These are phyloP conservation scores for Mycena kentingensis DNA, from an alignment of 768 basidiomycete genomes.

Conservation along the genomic window DNA sequence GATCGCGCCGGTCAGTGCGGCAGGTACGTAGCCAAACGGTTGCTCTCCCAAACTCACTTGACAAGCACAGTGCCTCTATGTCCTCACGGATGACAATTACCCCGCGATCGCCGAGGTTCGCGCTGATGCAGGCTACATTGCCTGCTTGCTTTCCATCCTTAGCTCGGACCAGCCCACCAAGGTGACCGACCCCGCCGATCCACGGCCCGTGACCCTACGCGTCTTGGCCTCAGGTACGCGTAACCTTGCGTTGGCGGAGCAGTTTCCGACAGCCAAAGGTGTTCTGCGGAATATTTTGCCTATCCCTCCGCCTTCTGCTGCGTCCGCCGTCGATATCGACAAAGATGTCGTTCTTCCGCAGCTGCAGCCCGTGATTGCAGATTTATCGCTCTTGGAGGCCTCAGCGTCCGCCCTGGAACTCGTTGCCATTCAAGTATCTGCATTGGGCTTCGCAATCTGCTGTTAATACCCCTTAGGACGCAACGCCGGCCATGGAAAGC, in stretches of 20 bases:
- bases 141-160: slow-evolving; percentile 67
- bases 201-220: slow-evolving; percentile 52
- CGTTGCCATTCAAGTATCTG: slow-evolving; percentile 50
- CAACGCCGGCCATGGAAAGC: slow-evolving; percentile 55
- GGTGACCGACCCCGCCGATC: slow-evolving; percentile 40
- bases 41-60: background rate
- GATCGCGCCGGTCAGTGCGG: slow-evolving; percentile 70
- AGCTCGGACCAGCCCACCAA: slow-evolving; percentile 38
- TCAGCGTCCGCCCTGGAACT: slow-evolving; percentile 54
- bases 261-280: slow-evolving; percentile 42
- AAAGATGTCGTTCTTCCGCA: slow-evolving; percentile 72
- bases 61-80: slow-evolving; percentile 88
- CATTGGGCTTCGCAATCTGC: background rate
- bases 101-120: slow-evolving; percentile 69
- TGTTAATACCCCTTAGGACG: slow-evolving; percentile 7
- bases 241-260: background rate
- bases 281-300: slow-evolving; percentile 78
- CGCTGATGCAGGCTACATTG: slow-evolving; percentile 57
- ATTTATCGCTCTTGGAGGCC: slow-evolving; percentile 54
- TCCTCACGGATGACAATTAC: slow-evolving; percentile 89
- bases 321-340: slow-evolving; percentile 67
- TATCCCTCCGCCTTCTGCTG: slow-evolving; percentile 65
- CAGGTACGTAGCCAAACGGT: slow-evolving; percentile 55
- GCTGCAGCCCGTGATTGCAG: slow-evolving; percentile 65
- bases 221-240: slow-evolving; percentile 70